Evolutionary conservation across 2,329 filamentous ascomycete genomes (phyloP).

Genomic region (Penicillium nordicum): DNA sequence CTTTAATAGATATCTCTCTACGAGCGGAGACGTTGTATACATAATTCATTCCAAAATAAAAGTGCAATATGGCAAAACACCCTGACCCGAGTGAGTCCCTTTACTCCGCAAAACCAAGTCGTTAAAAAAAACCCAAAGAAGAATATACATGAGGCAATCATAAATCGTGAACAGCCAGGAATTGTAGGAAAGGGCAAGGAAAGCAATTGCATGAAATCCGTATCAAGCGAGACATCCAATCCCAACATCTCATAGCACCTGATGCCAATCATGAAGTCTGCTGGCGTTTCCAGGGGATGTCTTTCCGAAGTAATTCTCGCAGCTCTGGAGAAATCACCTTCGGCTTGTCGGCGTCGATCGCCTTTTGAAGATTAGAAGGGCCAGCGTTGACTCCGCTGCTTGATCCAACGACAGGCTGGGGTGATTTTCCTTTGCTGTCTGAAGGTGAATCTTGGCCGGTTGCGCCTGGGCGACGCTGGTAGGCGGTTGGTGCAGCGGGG

Average conservation of each 20-base stretch:
- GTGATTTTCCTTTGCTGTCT: conserved; percentile 30
- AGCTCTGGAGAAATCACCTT: conserved; percentile 63
- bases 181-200: background rate
- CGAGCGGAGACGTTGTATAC: background rate
- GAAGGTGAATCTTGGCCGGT: conserved; percentile 14
- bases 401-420: conserved; percentile 22
- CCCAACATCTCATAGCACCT: background rate
- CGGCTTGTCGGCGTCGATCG: conserved; percentile 31
- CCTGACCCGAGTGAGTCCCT: background rate
- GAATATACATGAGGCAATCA: conserved; percentile 1
- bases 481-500: conserved; percentile 54
- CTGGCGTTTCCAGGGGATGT: conserved; percentile 49
- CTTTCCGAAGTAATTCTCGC: conserved; percentile 58
- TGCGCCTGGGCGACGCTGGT: conserved; percentile 46
- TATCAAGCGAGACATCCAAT: background rate
- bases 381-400: conserved; percentile 25
- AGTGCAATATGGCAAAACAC: background rate
- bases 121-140: background rate
- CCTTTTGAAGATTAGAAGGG: conserved; percentile 17
- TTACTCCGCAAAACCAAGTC: background rate
- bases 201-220: background rate
- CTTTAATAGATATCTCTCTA: too few species aligned
- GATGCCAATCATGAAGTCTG: conserved; percentile 3
- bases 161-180: background rate
- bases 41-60: background rate